Evolutionary conservation across 2,329 filamentous ascomycete genomes (phyloP).

Genomic region (Hymenoscyphus linearis): DNA sequence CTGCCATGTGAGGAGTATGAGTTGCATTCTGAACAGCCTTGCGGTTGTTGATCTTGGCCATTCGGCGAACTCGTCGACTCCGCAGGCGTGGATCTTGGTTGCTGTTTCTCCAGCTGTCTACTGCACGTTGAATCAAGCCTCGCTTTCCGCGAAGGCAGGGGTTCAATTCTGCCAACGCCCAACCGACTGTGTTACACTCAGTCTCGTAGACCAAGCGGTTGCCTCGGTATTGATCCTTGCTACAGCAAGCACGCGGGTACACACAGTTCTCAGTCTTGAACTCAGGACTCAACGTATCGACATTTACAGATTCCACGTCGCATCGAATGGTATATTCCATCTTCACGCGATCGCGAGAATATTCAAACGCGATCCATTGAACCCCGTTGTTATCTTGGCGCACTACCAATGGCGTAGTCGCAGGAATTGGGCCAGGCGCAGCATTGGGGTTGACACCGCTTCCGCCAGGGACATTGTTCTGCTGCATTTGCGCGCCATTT

Average conservation of each 20-base stretch:
- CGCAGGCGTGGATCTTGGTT: constrained; percentile 91
- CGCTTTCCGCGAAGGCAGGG: constrained; percentile 86
- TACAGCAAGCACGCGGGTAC: constrained; percentile 89
- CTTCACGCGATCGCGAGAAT: constrained; percentile 93
- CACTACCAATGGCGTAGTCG: constrained; percentile 90
- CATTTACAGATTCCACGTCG: constrained; percentile 93
- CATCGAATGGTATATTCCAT: constrained; percentile 99
- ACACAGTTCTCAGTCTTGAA: constrained; percentile 99
- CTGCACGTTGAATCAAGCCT: constrained; percentile 90
- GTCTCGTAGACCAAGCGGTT: constrained; percentile 96
- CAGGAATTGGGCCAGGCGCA: constrained; percentile 91
- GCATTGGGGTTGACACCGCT: constrained; percentile 76
- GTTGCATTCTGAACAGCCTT: constrained; percentile 61
- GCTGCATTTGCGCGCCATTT: constrained; percentile 41
- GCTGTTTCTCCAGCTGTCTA: constrained; percentile 98
- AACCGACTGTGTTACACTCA: constrained; percentile 99
- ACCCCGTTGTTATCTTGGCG: constrained; percentile 94
- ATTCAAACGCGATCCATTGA: constrained; percentile 98
- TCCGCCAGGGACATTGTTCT: constrained; percentile 36
- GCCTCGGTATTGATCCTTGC: constrained; percentile 92
- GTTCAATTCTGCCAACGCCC: constrained; percentile 92
- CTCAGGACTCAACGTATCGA: constrained; percentile 75
- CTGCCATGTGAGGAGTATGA: constrained; percentile 57
- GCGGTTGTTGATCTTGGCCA: constrained; percentile 92
- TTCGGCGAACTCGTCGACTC: constrained; percentile 84